Percentiles rank a stretch among this genome's conserved stretches.
phyloP scores from a whole-genome alignment of 2,329 filamentous ascomycete genomes.

The Sporothrix luriei region DNA sequence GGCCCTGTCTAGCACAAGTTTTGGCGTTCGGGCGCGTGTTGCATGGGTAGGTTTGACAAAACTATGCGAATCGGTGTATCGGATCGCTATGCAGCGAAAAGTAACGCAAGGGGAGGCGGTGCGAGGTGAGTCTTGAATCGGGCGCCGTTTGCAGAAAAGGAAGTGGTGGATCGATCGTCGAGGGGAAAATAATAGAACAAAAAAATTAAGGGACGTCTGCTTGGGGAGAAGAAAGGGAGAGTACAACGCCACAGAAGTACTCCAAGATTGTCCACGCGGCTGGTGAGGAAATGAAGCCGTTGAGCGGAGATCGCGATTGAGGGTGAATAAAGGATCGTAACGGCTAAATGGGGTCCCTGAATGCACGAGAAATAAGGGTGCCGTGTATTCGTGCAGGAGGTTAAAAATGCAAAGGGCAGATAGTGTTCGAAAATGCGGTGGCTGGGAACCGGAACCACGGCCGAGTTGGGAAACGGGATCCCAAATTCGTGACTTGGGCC shows the following conservation, averaged over 20 bases:
- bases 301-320: conserved; percentile 2
- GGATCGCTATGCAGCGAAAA: background rate
- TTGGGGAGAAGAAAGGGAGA: conserved; percentile 18
- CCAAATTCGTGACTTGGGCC: background rate
- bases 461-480: conserved; percentile 19
- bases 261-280: background rate
- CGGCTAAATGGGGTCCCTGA: conserved; percentile 23
- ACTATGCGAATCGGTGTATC: conserved; percentile 1
- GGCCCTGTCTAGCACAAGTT: conserved; percentile 23
- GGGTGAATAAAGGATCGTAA: conserved; percentile 18
- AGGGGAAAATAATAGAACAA: too few relatives aligned
- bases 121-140: background rate
- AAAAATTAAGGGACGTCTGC: background rate
- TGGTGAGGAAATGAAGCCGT: conserved; percentile 15
- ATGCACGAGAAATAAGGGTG: conserved; percentile 27
- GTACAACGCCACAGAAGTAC: background rate
- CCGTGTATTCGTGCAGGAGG: conserved; percentile 19
- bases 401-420: conserved; percentile 18
- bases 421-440: conserved; percentile 34
- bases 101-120: conserved; percentile 24
- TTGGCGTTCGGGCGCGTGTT: conserved; percentile 7
- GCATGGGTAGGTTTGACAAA: conserved; percentile 19
- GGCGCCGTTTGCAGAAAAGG: conserved; percentile 21
- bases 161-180: conserved; percentile 17
- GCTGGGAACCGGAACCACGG: conserved; percentile 32